phyloP scores from a whole-genome alignment of 208 protist species.

The Trichomonas tenax region DNA sequence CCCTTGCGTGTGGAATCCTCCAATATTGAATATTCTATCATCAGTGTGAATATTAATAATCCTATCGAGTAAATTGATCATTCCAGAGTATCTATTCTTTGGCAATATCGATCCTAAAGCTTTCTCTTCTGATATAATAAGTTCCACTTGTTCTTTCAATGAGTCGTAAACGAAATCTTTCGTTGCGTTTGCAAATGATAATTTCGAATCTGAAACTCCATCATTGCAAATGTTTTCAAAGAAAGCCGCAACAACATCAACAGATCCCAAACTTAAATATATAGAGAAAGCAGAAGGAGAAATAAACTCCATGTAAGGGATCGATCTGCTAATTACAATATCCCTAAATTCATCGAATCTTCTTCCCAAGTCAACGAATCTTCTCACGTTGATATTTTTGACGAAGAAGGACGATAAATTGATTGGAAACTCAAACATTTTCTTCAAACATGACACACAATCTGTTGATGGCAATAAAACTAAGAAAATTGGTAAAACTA shows the following conservation, averaged over 20 bases:
- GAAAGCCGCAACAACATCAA: background rate
- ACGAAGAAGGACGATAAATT: background rate
- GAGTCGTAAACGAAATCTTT: background rate
- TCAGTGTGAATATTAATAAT: background rate
- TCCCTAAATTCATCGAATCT: background rate
- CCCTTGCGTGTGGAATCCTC: background rate
- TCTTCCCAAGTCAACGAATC: background rate
- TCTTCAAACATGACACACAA: background rate
- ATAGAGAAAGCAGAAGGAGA: background rate
- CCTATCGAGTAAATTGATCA: background rate
- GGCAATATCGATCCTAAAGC: background rate
- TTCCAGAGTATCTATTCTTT: background rate
- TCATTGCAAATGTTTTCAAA: background rate
- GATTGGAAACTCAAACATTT: background rate
- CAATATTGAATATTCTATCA: background rate
- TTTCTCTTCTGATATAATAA: background rate
- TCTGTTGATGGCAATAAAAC: background rate
- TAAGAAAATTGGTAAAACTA: background rate
- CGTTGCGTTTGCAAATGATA: background rate
- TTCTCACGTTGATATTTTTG: background rate
- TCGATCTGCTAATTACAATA: background rate
- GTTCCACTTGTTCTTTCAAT: background rate
- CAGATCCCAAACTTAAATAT: background rate
- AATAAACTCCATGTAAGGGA: background rate
- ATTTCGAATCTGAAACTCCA: background rate